A percentile compares a stretch with the other conserved stretches of the same genome.
These are phyloP conservation scores for Phytophthora quininea DNA, from an alignment of 352 stramenopile species.

Conservation along the genomic window DNA sequence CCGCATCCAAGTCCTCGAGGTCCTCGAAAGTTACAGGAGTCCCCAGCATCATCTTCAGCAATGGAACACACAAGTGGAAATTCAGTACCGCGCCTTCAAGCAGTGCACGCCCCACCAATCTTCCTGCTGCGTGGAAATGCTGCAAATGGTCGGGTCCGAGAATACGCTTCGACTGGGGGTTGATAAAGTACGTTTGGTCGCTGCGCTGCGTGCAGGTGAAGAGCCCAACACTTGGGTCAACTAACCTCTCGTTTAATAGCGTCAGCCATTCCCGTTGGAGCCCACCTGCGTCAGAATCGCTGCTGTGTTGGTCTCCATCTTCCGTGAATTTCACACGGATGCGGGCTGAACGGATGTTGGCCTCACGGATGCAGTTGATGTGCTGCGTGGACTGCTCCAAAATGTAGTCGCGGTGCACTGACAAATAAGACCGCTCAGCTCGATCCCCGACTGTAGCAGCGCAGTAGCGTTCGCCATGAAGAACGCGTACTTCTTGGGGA, in stretches of 20 bases:
- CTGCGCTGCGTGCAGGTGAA: conserved; percentile 62
- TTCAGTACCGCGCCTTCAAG: conserved; percentile 93
- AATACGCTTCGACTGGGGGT: conserved; percentile 55
- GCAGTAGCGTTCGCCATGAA: conserved; percentile 35
- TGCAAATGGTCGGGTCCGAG: conserved; percentile 65
- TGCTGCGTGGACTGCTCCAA: conserved; percentile 63
- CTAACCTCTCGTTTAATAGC: conserved; percentile 61
- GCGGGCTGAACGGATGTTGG: conserved; percentile 40
- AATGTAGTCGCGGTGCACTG: conserved; percentile 45
- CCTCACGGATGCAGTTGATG: conserved; percentile 47
- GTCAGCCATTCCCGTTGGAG: conserved; percentile 86
- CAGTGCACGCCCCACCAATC: conserved; percentile 62
- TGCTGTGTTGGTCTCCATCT: conserved; percentile 42
- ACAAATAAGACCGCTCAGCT: conserved; percentile 12
- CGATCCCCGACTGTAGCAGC: conserved; percentile 21
- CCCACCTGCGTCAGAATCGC: conserved; percentile 52
- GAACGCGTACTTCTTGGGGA: conserved; percentile 56
- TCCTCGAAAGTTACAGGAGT: conserved; percentile 98
- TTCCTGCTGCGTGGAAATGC: conserved; percentile 58
- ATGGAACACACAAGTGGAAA: conserved; percentile 93
- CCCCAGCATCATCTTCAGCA: conserved; percentile 98
- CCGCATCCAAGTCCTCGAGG: conserved; percentile 92
- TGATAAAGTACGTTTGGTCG: conserved; percentile 68
- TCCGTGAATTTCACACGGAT: conserved; percentile 71
- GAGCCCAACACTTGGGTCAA: conserved; percentile 49